These are phyloP conservation scores for Petunia hybrid DNA, from an alignment of 305 asterid genomes.

Conservation along the genomic window DNA sequence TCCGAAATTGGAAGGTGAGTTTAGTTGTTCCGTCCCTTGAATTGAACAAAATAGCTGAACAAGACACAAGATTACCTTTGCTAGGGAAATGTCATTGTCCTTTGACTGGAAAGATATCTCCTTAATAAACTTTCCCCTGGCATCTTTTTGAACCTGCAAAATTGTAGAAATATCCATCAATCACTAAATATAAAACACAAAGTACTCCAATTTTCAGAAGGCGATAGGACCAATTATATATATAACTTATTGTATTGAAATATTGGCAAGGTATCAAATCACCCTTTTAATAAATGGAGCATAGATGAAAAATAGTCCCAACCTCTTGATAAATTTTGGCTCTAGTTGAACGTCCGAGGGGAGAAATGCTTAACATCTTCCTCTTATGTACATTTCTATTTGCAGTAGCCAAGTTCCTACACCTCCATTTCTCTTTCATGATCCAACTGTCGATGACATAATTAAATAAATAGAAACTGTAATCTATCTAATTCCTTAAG, in stretches of 20 bases:
- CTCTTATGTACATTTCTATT: conserved; percentile 54
- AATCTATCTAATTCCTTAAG: not conserved
- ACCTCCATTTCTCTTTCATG: conserved; percentile 50
- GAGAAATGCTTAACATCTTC: conserved; percentile 56
- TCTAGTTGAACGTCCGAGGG: conserved; percentile 53
- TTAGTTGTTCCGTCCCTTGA: not conserved
- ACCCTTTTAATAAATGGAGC: not conserved
- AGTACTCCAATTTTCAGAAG: not conserved
- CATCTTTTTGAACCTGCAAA: conserved; percentile 69
- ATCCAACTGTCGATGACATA: conserved; percentile 63
- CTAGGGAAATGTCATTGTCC: conserved; percentile 85
- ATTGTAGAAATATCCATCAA: conserved; percentile 31
- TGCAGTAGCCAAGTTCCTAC: conserved; percentile 39
- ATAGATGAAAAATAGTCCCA: conserved; percentile 32
- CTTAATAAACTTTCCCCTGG: conserved; percentile 69
- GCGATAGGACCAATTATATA: not conserved
- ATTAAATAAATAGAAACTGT: conserved; percentile 69
- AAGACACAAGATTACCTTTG: conserved; percentile 58
- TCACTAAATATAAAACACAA: not conserved
- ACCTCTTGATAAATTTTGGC: conserved; percentile 73
- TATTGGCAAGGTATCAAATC: not conserved
- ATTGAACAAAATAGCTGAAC: not conserved
- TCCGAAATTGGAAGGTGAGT: not conserved
- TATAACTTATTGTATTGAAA: not conserved
- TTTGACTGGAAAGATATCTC: conserved; percentile 81